A percentile compares a stretch with the other conserved stretches of the same genome.
phyloP scores from a whole-genome alignment of 768 basidiomycete genomes.

The Mrakia gelida region DNA sequence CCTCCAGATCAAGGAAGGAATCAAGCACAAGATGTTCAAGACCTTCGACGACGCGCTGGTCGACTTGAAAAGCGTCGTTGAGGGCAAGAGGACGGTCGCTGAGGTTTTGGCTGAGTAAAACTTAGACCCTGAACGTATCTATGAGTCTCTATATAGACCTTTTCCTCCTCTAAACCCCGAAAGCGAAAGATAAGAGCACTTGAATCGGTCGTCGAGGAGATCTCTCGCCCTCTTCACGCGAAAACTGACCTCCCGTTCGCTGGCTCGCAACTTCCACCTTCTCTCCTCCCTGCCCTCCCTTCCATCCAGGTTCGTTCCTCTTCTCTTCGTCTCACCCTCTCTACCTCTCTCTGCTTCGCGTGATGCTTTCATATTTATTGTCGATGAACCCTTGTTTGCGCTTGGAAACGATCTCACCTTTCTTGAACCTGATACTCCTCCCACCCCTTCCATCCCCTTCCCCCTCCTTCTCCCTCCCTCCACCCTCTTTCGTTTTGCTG shows the following conservation, averaged over 20 bases:
- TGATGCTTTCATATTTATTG: conserved; percentile 62
- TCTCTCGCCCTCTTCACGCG: background rate
- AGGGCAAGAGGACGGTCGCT: conserved; percentile 59
- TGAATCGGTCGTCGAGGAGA: too few species aligned
- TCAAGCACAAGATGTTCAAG: conserved; percentile 71
- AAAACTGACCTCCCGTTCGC: background rate
- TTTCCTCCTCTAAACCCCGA: too few species aligned
- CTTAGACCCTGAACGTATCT: background rate
- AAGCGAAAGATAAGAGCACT: background rate
- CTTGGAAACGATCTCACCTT: conserved; percentile 52
- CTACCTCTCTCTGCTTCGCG: conserved; percentile 51
- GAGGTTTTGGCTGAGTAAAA: conserved; percentile 46
- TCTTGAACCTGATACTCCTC: conserved; percentile 45
- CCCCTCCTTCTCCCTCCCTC: background rate
- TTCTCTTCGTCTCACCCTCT: background rate
- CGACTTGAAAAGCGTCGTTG: conserved; percentile 64
- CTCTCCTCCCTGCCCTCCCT: background rate
- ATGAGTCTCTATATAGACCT: background rate
- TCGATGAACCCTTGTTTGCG: conserved; percentile 50
- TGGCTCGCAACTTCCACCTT: conserved; percentile 8
- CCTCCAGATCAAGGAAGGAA: conserved; percentile 53
- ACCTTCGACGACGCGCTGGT: conserved; percentile 33
- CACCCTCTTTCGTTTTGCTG: background rate
- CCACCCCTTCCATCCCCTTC: background rate
- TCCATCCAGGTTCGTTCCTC: background rate